These are phyloP conservation scores for Hamamelis virginiana DNA, from an alignment of 164 flowering plant species.

Conservation along the genomic window DNA sequence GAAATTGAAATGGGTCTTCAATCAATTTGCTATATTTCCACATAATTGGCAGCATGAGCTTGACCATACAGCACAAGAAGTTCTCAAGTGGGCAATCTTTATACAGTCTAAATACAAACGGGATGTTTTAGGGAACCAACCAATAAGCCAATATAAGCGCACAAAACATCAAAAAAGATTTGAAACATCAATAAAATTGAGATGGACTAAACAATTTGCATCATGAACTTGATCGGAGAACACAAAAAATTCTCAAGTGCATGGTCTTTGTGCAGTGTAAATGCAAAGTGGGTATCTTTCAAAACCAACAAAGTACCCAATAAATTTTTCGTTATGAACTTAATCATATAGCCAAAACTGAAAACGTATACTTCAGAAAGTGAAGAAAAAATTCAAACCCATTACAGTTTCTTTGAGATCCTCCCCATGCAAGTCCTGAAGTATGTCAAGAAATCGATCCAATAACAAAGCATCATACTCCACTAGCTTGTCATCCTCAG, in stretches of 20 bases:
- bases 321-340: no score
- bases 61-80: not conserved
- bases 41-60: not conserved
- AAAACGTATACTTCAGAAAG: not conserved
- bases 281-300: no score
- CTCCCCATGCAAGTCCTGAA: slow-evolving; percentile 61
- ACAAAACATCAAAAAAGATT: not conserved
- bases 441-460: slow-evolving; percentile 63
- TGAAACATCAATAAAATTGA: no score
- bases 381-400: not conserved
- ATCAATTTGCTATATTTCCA: not conserved
- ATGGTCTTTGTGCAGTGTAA: no score
- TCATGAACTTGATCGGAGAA: no score
- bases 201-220: no score
- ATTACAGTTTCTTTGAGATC: slow-evolving; percentile 51
- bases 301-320: no score
- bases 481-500: slow-evolving; percentile 61
- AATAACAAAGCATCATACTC: slow-evolving; percentile 60
- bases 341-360: not conserved
- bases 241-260: no score
- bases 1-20: not conserved
- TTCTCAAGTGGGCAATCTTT: not conserved
- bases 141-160: not conserved
- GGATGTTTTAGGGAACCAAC: not conserved
- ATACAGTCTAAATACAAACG: not conserved